Base-by-base conservation (phyloP, 2,329 filamentous ascomycete genomes). In the Tolypocladium nubicola region DNA sequence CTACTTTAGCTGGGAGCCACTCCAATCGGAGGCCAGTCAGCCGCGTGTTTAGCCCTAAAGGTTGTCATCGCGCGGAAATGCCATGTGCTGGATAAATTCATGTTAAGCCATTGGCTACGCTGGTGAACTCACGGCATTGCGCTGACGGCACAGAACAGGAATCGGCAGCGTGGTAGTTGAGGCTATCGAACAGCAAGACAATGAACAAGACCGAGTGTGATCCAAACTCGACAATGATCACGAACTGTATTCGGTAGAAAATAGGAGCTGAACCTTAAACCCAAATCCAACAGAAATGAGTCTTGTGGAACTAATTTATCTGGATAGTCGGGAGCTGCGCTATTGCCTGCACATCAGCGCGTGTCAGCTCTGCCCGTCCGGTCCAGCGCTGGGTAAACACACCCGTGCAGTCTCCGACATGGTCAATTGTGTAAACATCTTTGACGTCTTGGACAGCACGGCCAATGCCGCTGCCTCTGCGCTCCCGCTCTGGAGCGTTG, bases 221-320 rank as follows among this genome's bases (percentile, higher is more conserved):
- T 92, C 89, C 89, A 64, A 93, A 89, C 75, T 93, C 89, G 55
- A 87, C 75, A 2, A 92, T 74, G 0, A 90, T 75, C 0, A 92
- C 87, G 0, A 88, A 88, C 70, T 93, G 88, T 4, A 93, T 79
- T 0, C 89, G 79, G 65, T 85, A 93, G 70, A 92, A 93, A 65
- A 89, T 93, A 0, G 88, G 76, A 67, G 91, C 87, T 0, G 81
- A 71, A 55, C 88, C 0, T 77, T 82, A 75, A 88, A 0, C 82
- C 83, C 89, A 89, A 56, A 92, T 91, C 87, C 89, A 93, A 67
- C 80, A 82, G 67, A 90, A 92, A 65, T 89, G 88, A 6, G 88
- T 92, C 75, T 91, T 86, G n/a, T 72, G 64, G 57, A 87, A 82
- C 67, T 81, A 79, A 65, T 54, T 74, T 52, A 85, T 76, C 43